Evolutionary conservation across 1,284 basidiomycete genomes (phyloP).

Genomic region (Flammula alnicola): DNA sequence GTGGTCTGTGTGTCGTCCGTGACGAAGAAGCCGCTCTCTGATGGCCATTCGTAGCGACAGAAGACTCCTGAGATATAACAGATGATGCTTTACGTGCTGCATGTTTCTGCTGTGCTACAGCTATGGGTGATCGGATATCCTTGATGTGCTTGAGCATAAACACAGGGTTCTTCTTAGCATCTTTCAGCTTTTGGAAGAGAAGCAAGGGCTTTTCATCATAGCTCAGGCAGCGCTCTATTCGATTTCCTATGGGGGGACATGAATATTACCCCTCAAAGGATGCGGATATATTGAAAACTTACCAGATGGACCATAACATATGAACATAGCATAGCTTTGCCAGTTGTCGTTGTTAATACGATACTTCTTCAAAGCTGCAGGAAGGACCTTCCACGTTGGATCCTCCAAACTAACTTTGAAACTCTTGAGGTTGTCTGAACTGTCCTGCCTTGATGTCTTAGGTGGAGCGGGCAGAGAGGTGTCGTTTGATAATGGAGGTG

Average conservation of each 20-base stretch:
- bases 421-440: constrained; percentile 80
- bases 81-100: constrained; percentile 77
- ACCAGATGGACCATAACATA: constrained; percentile 94
- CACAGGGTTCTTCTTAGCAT: constrained; percentile 95
- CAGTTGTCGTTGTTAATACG: constrained; percentile 98
- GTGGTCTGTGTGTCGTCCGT: constrained; percentile 53
- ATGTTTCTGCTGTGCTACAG: constrained; percentile 93
- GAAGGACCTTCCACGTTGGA: constrained; percentile 97
- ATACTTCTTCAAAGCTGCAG: constrained; percentile 98
- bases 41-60: constrained; percentile 43
- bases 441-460: constrained; percentile 64
- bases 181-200: constrained; percentile 97
- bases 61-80: constrained; percentile 46
- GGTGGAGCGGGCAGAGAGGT: constrained; percentile 36
- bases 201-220: constrained; percentile 98
- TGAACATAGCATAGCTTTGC: constrained; percentile 99
- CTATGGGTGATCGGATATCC: constrained; percentile 96
- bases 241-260: constrained; percentile 53
- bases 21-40: constrained; percentile 42
- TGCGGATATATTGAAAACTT: constrained; percentile 28
- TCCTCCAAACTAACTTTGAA: constrained; percentile 94
- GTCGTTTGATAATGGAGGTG: constrained; percentile 23
- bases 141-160: constrained; percentile 99
- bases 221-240: constrained; percentile 91
- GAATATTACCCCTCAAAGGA: neutral